Evolutionary conservation across 2,329 filamentous ascomycete species (phyloP).

Genomic region (Colletotrichum agaves): DNA sequence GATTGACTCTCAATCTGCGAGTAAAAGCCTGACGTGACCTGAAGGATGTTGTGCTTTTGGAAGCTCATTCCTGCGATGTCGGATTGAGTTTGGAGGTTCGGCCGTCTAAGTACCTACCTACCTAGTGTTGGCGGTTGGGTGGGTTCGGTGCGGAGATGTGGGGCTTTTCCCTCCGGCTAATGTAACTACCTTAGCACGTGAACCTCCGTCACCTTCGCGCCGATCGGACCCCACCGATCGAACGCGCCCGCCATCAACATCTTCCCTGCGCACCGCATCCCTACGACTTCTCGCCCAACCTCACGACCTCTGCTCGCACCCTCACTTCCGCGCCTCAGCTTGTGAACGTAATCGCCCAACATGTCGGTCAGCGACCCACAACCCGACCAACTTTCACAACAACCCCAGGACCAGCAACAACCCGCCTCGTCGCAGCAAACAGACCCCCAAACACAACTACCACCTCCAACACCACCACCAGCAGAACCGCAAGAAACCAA

Average conservation of each 20-base stretch:
- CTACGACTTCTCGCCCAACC: no score
- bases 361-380: no score
- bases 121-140: slow-evolving; percentile 17
- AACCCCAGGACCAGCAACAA: no score
- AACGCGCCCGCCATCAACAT: neutral
- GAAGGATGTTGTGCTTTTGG: no score
- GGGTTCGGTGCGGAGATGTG: neutral
- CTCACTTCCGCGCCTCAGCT: neutral
- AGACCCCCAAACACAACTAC: neutral
- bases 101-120: no score
- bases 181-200: no score
- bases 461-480: neutral
- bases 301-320: neutral
- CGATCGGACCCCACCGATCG: neutral
- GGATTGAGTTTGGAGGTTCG: neutral
- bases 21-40: no score
- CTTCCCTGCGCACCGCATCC: neutral
- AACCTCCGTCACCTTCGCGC: slow-evolving; percentile 20
- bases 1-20: no score
- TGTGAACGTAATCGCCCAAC: neutral
- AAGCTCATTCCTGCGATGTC: no score
- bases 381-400: no score
- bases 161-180: no score
- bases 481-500: neutral
- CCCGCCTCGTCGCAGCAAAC: neutral